Conservation (phyloP, 305 asterid genomes). For the Rubia peregrina region DNA sequence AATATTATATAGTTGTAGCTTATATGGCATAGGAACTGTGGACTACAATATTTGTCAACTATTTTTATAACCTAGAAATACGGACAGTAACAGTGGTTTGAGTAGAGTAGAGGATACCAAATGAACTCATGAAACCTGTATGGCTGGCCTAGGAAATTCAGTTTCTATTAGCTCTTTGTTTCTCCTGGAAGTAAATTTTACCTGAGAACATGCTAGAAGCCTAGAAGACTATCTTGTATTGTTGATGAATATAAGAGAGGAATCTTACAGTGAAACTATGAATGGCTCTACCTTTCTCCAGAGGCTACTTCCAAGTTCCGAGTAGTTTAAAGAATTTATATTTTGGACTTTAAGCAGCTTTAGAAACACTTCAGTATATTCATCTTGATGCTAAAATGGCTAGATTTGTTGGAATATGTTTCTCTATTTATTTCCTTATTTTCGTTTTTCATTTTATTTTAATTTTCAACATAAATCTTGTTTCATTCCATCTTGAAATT, state of each 20-base stretch:
- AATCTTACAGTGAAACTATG: background rate
- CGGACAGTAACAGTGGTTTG: background rate
- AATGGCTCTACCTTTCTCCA: background rate
- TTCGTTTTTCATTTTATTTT: background rate
- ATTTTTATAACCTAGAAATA: background rate
- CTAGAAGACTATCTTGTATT: background rate
- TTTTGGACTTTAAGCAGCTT: background rate
- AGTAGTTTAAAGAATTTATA: background rate
- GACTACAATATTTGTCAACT: background rate
- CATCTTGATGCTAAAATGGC: background rate
- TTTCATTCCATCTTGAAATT: background rate
- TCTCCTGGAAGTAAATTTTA: background rate
- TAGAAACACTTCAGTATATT: too few relatives aligned
- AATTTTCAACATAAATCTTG: background rate
- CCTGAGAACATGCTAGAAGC: background rate
- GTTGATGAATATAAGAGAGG: background rate
- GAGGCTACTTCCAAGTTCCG: background rate
- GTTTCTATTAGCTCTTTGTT: background rate
- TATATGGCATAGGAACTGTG: background rate
- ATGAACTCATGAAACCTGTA: background rate
- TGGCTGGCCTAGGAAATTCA: constrained; percentile 6
- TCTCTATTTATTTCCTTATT: background rate
- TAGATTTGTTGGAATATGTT: background rate
- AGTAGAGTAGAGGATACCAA: background rate
- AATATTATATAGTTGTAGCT: too few relatives aligned